These are phyloP conservation scores for Mucor plumbeus DNA, from an alignment of 371 early-diverging fungal species.

Conservation along the genomic window DNA sequence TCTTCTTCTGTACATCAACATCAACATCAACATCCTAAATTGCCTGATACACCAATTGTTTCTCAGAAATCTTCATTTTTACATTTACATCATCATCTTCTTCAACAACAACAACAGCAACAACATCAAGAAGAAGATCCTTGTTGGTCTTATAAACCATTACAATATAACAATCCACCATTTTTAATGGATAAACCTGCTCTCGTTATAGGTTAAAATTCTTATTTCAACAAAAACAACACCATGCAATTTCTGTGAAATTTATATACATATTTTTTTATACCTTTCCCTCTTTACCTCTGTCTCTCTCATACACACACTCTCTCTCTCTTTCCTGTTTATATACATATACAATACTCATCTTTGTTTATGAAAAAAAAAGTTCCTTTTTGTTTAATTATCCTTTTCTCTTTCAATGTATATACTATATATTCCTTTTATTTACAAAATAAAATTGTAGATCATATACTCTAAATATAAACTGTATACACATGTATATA, in stretches of 20 bases:
- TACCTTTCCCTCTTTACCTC: too few relatives aligned
- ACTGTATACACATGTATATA: neutral
- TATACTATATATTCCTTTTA: neutral
- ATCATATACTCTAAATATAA: too few relatives aligned
- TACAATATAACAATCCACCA: slow-evolving; percentile 26
- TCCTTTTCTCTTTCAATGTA: neutral
- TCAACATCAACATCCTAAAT: neutral
- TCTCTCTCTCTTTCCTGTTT: too few relatives aligned
- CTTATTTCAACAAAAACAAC: neutral
- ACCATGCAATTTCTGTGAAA: too few relatives aligned
- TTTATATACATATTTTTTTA: too few relatives aligned
- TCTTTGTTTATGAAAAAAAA: neutral
- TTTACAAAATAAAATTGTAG: too few relatives aligned
- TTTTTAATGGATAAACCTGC: slow-evolving; percentile 6
- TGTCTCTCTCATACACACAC: too few relatives aligned
- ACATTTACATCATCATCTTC: slow-evolving; percentile 1
- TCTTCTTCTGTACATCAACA: slow-evolving; percentile 3
- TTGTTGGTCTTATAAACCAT: slow-evolving; percentile 6
- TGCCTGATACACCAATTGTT: slow-evolving; percentile 8
- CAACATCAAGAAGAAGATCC: neutral
- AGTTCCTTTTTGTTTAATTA: neutral
- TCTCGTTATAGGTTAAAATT: slow-evolving; percentile 2
- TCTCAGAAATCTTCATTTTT: slow-evolving; percentile 17
- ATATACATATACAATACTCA: neutral
- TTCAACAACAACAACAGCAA: neutral